phyloP scores from a whole-genome alignment of 1,284 basidiomycete species.

The Ustilago cynodontis region DNA sequence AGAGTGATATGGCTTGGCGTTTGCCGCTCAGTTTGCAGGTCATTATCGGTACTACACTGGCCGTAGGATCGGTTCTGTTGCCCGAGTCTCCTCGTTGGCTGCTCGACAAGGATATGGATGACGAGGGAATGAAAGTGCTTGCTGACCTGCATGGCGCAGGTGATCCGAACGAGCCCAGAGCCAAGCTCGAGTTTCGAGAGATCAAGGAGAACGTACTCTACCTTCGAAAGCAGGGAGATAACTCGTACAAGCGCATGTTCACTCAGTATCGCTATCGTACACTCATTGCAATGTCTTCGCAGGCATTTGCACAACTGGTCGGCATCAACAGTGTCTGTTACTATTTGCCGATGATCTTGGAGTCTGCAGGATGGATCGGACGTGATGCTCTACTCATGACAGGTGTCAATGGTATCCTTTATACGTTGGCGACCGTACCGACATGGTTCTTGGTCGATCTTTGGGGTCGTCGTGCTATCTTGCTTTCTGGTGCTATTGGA shows the following conservation, averaged over 20 bases:
- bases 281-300: conserved; percentile 95
- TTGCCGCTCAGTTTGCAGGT: conserved; percentile 71
- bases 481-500: conserved; percentile 87
- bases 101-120: conserved; percentile 88
- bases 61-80: conserved; percentile 84
- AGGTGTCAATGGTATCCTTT: conserved; percentile 78
- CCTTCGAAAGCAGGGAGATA: conserved; percentile 74
- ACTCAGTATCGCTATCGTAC: conserved; percentile 87
- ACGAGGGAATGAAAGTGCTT: conserved; percentile 86
- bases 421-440: conserved; percentile 73
- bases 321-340: conserved; percentile 82
- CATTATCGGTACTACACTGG: conserved; percentile 85
- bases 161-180: conserved; percentile 79
- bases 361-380: conserved; percentile 94
- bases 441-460: conserved; percentile 96
- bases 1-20: conserved; percentile 71
- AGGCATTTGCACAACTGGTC: conserved; percentile 89
- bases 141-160: conserved; percentile 87
- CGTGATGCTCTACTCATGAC: conserved; percentile 97
- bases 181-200: conserved; percentile 87
- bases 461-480: conserved; percentile 88
- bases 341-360: conserved; percentile 76
- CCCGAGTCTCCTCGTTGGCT: conserved; percentile 97
- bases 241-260: conserved; percentile 89
- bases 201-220: conserved; percentile 81